Evolutionary conservation across 805 yeast species (phyloP).

Genomic region (Kuraishia piskuri): DNA sequence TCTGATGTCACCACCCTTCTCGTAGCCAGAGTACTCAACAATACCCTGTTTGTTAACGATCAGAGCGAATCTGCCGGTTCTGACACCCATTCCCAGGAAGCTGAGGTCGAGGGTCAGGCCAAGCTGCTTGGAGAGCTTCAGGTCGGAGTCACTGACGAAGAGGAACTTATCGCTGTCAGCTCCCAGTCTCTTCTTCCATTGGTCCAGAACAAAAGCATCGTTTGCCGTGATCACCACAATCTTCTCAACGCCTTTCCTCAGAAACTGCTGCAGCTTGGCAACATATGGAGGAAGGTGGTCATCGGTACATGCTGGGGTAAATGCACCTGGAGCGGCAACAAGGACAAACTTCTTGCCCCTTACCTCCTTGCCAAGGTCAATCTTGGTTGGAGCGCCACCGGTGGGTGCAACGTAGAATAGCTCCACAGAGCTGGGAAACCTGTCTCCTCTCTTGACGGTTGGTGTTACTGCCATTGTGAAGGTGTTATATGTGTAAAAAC

Average conservation of each 20-base stretch:
- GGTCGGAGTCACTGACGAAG: conserved; percentile 60
- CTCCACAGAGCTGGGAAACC: conserved; percentile 25
- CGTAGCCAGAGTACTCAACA: conserved; percentile 22
- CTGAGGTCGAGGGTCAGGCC: conserved; percentile 52
- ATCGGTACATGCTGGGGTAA: conserved; percentile 74
- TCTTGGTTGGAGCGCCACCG: conserved; percentile 24
- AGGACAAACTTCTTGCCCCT: conserved; percentile 49
- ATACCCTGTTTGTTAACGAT: conserved; percentile 42
- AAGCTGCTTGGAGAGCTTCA: conserved; percentile 44
- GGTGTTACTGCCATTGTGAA: not conserved
- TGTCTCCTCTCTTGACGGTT: conserved; percentile 17
- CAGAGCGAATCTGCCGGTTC: conserved; percentile 62
- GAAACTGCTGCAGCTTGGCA: conserved; percentile 37
- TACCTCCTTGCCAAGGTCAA: conserved; percentile 18
- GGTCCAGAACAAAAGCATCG: conserved; percentile 49
- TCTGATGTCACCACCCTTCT: conserved; percentile 18
- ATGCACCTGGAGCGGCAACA: conserved; percentile 81
- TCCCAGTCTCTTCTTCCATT: conserved; percentile 52
- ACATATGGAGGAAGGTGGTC: conserved; percentile 67
- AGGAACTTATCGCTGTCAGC: conserved; percentile 29
- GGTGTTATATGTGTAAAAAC: not conserved
- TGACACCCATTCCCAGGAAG: conserved; percentile 42
- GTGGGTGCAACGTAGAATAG: conserved; percentile 25
- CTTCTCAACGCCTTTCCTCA: conserved; percentile 53
- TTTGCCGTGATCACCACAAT: conserved; percentile 43